Evolutionary conservation across 108 stramenopile species (phyloP), one percentile per base, ranked within the genome.

Genomic region (Stephanodiscus triporus): DNA sequence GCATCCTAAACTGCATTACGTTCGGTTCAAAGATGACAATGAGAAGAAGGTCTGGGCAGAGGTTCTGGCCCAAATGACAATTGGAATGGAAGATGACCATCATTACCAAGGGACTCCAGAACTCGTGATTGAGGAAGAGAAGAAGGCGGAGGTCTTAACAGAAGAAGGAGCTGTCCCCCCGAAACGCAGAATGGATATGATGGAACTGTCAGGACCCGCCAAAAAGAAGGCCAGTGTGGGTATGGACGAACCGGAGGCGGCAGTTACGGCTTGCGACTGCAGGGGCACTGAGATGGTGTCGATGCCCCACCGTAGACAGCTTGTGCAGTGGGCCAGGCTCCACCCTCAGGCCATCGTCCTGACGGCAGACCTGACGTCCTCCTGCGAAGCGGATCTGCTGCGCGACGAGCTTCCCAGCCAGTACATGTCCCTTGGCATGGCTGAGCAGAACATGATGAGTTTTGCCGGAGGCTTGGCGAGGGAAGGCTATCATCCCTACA

Each of bases 391-490:
- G 26, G 72, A 73, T 64, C 54, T 73, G 34, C 6, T 63, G 9
- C 62, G 72, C 5, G 72, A 73, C n/a, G 56, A 26, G 13, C 50
- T 73, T 32, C 72, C 72, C 17, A 0, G 54, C 22, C 72, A 73
- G 58, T 73, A 73, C 36, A 11, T 73, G 5, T 73, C 72, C 2
- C 16, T 61, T 22, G 72, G 72, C 17, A 73, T 73, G 72, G 72
- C 72, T 0, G 72, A 73, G 36, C 63, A 63, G 24, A 73, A 73
- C 29, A 73, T 73, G 72, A 73, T 73, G 72, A 63, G 60, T 29
- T 73, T 73, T 51, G 62, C 61, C 10, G 72, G 72, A 32, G 72
- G 72, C 6, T 51, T 73, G 20, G 72, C 72, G 14, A 49, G 72
- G 8, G 72, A 73, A 49, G 63, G 63, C 11, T 73, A 34, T 54